Base-by-base conservation (phyloP, 2,329 filamentous ascomycete species). In the Fragosphaeria purpurea region DNA sequence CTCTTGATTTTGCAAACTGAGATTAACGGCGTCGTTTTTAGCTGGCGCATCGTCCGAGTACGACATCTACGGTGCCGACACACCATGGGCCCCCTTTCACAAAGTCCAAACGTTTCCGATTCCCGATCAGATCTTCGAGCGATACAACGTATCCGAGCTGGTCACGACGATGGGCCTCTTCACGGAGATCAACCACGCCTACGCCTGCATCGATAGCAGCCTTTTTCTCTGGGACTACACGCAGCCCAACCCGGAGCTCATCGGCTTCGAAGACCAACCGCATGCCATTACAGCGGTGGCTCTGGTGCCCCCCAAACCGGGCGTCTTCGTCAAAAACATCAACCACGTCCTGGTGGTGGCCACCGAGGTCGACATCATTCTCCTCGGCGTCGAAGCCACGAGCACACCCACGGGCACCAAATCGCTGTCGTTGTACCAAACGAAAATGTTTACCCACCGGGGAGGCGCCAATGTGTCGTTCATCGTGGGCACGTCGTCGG, bases 221-320 rank as follows among this genome's bases (percentile, higher is more conserved):
- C 75, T 98, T 43, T 98, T 96, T 64, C 75, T 98, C 12, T 98
- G 94, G 94, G 91, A 98, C 68, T 98, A 96, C 66, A 95, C 89
- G 6, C 80, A 88, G 63, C 82, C 87, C n/a, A 88, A 91, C 58
- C 88, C 91, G 5, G 87, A 95, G 63, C 75, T 96, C 41, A 85
- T 95, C 57, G 91, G 91, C 13, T 96, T 87, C 61, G 91, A 97
- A 64, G 89, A 95, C 59, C 86, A 91, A 65, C 75, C 82, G 6
- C 83, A 94, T 64, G 88, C 82, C 57, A 97, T 98, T 60, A 89
- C 88, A 41, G 82, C 87, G n/a, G 86, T 98, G 42, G 89, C 88
- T 58, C 77, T 98, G 44, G 85, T 94, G 10, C 80, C 83, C 47
- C 93, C 93, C 7, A 87, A 90, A 58, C 73, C 82, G 1, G 88